These are phyloP conservation scores for Ciborinia camelliae DNA, from an alignment of 2,329 filamentous ascomycete species.

Conservation along the genomic window DNA sequence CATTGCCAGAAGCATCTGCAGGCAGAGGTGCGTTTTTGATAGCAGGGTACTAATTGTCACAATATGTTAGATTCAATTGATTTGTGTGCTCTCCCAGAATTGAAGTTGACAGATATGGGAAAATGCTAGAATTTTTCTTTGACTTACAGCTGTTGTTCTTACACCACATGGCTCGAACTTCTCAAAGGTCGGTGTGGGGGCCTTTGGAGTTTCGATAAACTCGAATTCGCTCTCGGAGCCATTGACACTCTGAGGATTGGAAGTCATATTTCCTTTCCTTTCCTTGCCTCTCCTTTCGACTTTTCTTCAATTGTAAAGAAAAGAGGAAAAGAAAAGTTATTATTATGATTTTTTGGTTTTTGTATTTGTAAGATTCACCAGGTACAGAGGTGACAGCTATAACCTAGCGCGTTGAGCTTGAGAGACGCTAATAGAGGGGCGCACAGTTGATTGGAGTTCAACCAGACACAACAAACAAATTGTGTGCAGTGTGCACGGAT, in stretches of 20 bases:
- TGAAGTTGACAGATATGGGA: slow-evolving; percentile 9
- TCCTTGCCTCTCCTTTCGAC: too few relatives aligned
- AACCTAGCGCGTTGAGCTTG: slow-evolving; percentile 4
- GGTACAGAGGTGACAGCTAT: slow-evolving; percentile 4
- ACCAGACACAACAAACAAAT: too few relatives aligned
- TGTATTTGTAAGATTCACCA: slow-evolving; percentile 2
- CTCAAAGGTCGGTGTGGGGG: slow-evolving; percentile 48
- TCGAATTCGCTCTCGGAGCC: slow-evolving; percentile 57
- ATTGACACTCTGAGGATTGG: slow-evolving; percentile 47
- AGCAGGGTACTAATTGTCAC: slow-evolving; percentile 62
- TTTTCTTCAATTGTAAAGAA: slow-evolving; percentile 20
- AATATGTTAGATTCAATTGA: slow-evolving; percentile 34
- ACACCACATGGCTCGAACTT: slow-evolving; percentile 54
- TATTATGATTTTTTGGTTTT: too few relatives aligned
- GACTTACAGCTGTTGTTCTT: slow-evolving; percentile 51
- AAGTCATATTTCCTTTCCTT: slow-evolving; percentile 45
- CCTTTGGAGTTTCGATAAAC: slow-evolving; percentile 58
- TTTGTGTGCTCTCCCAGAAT: slow-evolving; percentile 6
- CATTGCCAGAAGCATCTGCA: slow-evolving; percentile 78
- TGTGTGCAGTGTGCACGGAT: too few relatives aligned
- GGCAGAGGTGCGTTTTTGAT: slow-evolving; percentile 95
- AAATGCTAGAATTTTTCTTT: slow-evolving; percentile 14
- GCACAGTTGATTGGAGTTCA: too few relatives aligned
- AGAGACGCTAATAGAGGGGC: slow-evolving; percentile 1
- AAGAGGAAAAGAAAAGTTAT: slow-evolving; percentile 19